A percentile compares a stretch with the other conserved stretches of the same genome.
phyloP scores from a whole-genome alignment of 2,329 filamentous ascomycete genomes.

The Colletotrichum cereale region DNA sequence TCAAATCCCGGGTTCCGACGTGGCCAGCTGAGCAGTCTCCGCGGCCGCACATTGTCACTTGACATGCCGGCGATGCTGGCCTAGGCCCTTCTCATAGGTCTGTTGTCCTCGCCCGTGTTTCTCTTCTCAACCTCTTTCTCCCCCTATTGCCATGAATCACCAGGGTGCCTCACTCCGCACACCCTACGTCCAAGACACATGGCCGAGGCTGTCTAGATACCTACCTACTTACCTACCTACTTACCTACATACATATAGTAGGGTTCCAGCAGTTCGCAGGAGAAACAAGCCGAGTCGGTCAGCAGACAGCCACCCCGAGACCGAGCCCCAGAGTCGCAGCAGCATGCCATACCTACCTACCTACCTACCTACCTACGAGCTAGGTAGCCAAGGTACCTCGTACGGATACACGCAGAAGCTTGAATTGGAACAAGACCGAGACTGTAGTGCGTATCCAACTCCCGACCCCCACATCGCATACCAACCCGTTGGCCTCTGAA shows the following conservation, averaged over 20 bases:
- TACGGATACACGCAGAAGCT: not conserved
- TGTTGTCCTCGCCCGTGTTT: conserved; percentile 19
- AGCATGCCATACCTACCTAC: no score
- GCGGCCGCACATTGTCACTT: conserved; percentile 24
- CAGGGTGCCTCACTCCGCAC: not conserved
- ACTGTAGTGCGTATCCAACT: not conserved
- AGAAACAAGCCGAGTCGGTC: conserved; percentile 14
- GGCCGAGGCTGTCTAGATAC: not conserved
- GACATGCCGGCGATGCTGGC: conserved; percentile 10
- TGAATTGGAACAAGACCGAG: not conserved
- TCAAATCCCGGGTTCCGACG: not conserved
- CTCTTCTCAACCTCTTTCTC: not conserved
- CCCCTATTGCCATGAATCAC: not conserved
- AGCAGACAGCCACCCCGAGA: not conserved
- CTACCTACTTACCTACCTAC: not conserved
- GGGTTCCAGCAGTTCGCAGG: not conserved
- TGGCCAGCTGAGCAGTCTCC: conserved; percentile 11
- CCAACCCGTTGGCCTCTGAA: not conserved
- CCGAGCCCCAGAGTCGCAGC: conserved; percentile 4
- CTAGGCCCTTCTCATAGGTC: conserved; percentile 17
- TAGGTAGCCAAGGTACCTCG: no score
- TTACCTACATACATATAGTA: not conserved
- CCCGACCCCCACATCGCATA: conserved; percentile 5
- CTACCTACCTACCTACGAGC: no score
- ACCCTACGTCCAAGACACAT: not conserved